Conservation (phyloP, 2,329 filamentous ascomycete genomes). For the Sordariomycetes sp. region DNA sequence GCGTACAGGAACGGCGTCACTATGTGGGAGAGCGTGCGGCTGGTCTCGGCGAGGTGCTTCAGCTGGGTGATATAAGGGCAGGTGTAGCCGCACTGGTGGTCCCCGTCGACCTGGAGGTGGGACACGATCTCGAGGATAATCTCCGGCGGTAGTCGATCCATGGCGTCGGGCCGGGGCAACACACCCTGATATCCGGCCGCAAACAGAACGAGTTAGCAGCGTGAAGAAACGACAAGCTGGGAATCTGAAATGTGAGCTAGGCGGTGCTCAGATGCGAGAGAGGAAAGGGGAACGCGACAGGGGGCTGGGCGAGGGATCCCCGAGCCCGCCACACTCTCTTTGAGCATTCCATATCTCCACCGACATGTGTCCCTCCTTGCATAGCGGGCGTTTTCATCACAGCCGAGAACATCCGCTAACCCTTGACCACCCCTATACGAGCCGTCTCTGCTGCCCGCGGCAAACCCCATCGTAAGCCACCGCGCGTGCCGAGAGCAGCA, state of each 20-base stretch:
- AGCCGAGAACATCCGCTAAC: background rate
- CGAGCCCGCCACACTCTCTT: background rate
- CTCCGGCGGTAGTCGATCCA: slow-evolving; percentile 3
- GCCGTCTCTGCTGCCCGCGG: background rate
- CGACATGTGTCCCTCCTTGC: background rate
- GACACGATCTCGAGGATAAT: slow-evolving; percentile 3
- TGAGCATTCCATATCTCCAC: background rate
- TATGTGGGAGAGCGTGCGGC: background rate
- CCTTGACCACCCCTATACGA: background rate
- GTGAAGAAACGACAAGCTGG: background rate
- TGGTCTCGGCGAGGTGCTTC: background rate
- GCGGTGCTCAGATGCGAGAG: background rate
- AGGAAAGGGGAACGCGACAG: background rate
- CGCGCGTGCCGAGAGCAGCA: too few species aligned
- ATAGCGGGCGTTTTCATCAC: background rate
- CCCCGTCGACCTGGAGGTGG: background rate
- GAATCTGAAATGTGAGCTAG: background rate
- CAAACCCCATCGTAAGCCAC: background rate
- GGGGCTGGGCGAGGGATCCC: background rate
- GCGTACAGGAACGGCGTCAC: slow-evolving; percentile 1
- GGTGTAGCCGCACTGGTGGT: background rate
- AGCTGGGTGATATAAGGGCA: slow-evolving; percentile 1
- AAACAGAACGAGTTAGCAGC: background rate
- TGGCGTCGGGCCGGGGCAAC: background rate
- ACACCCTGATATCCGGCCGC: background rate